Evolutionary conservation across 2,329 filamentous ascomycete species (phyloP).

Genomic region (Penicillium sp.): DNA sequence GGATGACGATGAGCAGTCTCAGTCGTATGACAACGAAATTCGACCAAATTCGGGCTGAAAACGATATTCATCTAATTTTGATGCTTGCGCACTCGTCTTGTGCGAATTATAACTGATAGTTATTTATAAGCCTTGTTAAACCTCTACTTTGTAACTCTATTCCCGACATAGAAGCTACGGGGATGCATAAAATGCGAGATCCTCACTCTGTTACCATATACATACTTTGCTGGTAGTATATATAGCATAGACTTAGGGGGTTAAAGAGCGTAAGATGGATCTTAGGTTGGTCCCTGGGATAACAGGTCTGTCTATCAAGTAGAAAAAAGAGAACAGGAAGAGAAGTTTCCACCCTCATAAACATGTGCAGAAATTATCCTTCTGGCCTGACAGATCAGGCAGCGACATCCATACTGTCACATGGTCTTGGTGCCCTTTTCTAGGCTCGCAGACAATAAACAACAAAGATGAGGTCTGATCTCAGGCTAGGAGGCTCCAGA

Average conservation of each 20-base stretch:
- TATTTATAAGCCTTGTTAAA: too few species aligned
- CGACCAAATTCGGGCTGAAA: not conserved
- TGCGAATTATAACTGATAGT: too few species aligned
- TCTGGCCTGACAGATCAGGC: not conserved
- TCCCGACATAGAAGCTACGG: not conserved
- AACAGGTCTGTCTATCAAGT: not conserved
- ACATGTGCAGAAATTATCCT: not conserved
- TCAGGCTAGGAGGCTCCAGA: not conserved
- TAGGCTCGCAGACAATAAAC: not conserved
- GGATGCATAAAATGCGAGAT: not conserved
- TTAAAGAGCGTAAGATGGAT: not conserved
- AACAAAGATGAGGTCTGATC: not conserved
- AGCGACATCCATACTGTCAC: not conserved
- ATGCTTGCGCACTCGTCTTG: not conserved
- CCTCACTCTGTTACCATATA: too few species aligned
- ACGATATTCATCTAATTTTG: too few species aligned
- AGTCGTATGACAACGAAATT: not conserved
- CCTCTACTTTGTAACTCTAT: too few species aligned
- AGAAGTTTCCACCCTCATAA: not conserved
- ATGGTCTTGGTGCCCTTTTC: not conserved
- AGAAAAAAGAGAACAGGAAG: not conserved
- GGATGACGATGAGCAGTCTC: not conserved
- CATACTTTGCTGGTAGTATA: not conserved
- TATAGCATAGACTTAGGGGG: too few species aligned
- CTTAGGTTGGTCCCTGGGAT: not conserved